These are phyloP conservation scores for Rhodotorula toruloides DNA, from an alignment of 768 basidiomycete genomes.

Conservation along the genomic window DNA sequence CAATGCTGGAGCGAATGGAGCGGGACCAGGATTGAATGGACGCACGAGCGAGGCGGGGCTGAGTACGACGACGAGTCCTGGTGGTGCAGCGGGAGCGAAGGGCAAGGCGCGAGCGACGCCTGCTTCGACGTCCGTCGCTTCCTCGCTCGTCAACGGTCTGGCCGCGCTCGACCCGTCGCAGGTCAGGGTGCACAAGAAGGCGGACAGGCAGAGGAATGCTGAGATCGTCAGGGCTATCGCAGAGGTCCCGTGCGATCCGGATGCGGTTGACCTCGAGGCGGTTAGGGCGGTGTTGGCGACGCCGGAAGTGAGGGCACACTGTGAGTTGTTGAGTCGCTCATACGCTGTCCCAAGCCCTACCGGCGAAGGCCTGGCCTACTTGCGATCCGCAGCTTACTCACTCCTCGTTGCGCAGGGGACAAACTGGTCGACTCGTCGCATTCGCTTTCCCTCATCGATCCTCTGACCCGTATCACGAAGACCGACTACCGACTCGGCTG, in stretches of 20 bases:
- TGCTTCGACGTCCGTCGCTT: not conserved
- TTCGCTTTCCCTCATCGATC: slow-evolving; percentile 79
- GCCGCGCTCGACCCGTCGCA: not conserved
- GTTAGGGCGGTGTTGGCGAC: slow-evolving; percentile 76
- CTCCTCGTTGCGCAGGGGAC: slow-evolving; percentile 53
- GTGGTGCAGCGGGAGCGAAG: not conserved
- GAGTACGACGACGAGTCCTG: too few relatives aligned
- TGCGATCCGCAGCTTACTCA: not conserved
- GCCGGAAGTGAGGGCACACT: slow-evolving; percentile 71
- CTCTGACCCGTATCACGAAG: slow-evolving; percentile 74
- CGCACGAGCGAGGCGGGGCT: too few relatives aligned
- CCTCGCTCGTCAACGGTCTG: slow-evolving; percentile 4
- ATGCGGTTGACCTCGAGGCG: slow-evolving; percentile 44
- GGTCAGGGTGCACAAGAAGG: not conserved
- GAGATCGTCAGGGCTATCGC: slow-evolving; percentile 41
- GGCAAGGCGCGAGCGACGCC: not conserved
- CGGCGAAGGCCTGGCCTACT: too few relatives aligned
- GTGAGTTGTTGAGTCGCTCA: slow-evolving; percentile 38
- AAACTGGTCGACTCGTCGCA: slow-evolving; percentile 81
- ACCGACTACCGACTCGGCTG: slow-evolving; percentile 90
- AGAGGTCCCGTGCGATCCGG: slow-evolving; percentile 3
- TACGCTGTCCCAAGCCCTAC: slow-evolving; percentile 17
- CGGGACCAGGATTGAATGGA: too few relatives aligned
- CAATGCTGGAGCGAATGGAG: too few relatives aligned
- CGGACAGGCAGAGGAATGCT: not conserved